Evolutionary conservation across 306 rosid genomes (phyloP), one percentile per base, ranked within the genome.

Genomic region (Rosa multiflora): DNA sequence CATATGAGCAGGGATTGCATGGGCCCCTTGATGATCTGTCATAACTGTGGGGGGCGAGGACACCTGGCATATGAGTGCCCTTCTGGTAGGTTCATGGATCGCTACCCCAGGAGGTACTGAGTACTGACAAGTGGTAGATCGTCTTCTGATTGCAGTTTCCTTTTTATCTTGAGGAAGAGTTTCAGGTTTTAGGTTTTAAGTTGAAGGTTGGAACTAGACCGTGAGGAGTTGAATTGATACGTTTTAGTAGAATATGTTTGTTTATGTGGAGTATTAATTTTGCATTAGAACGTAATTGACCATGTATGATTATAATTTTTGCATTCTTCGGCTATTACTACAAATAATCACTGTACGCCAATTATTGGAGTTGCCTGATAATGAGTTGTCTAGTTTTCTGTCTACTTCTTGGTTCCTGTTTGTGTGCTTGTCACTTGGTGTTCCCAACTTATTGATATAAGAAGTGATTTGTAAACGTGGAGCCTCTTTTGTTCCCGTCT

Each of bases 1-100:
- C 99, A 95, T 84, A 88, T 91, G 94, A 95, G 99, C 81, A 87
- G 99, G 86, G 99, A 95, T 77, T 95, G 99, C 86, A 86, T 95
- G 97, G 98, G 98, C 13, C 96, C 98, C 74, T 84, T 91, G 89
- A 87, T 91, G 98, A 88, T 92, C 72, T 95, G 99, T 77, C 99
- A 95, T 84, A 95, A 95, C 77, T 95, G 99, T 53, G 99, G 99
- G 51, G 99, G 99, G 13, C 93, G 99, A 26, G 99, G 99, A 29
- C 99, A 95, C 82, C 74, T 95, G 35, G 99, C 99, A 18, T 95
- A 91, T 10, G 99, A 95, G 87, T 95, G 99, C 81, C 99, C 99
- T 73, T 95, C 99, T 0, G 99, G 97, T 49, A 87, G 99, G 83
- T 86, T 92, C 76, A 82, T 94, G 93, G 98, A 95, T 53, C 97